A percentile compares a stretch with the other conserved stretches of the same genome.
Conservation (phyloP, 1,284 basidiomycete genomes). For the Caloboletus firmus region DNA sequence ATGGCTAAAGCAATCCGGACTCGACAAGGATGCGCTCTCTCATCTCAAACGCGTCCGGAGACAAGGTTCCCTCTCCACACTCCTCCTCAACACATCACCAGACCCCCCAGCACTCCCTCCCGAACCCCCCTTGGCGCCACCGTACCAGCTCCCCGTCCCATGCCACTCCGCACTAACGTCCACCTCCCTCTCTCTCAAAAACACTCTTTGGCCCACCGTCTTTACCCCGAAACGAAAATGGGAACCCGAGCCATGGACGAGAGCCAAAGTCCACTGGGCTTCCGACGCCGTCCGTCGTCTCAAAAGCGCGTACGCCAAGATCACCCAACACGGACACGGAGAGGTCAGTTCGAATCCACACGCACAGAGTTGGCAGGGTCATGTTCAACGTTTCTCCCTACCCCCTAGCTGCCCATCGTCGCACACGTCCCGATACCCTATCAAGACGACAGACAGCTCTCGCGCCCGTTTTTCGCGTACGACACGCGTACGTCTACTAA, state of each 20-base stretch:
- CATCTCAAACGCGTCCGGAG: constrained; percentile 83
- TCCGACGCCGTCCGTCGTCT: constrained; percentile 62
- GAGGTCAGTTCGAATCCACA: constrained; percentile 48
- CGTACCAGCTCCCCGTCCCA: constrained; percentile 68
- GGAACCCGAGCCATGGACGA: constrained; percentile 67
- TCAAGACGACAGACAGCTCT: constrained; percentile 36
- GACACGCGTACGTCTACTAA: constrained; percentile 68
- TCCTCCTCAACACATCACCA: constrained; percentile 50
- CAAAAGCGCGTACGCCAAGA: constrained; percentile 51
- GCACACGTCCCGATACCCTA: constrained; percentile 71
- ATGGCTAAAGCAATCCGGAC: constrained; percentile 60
- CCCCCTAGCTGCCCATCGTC: constrained; percentile 67
- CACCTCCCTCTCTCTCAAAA: constrained; percentile 66
- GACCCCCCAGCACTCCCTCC: constrained; percentile 39
- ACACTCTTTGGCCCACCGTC: constrained; percentile 78
- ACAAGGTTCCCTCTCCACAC: constrained; percentile 44
- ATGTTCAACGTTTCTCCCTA: neutral
- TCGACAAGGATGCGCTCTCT: constrained; percentile 60
- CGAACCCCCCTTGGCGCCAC: constrained; percentile 43
- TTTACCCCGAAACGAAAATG: constrained; percentile 73
- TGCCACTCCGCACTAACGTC: constrained; percentile 68
- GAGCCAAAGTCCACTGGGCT: constrained; percentile 68
- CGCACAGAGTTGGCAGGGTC: neutral
- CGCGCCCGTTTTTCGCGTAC: constrained; percentile 52
- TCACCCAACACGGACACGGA: constrained; percentile 45